A percentile compares a stretch with the other conserved stretches of the same genome.
phyloP scores from a whole-genome alignment of 2,329 filamentous ascomycete genomes.

The Colletotrichum spinosum region DNA sequence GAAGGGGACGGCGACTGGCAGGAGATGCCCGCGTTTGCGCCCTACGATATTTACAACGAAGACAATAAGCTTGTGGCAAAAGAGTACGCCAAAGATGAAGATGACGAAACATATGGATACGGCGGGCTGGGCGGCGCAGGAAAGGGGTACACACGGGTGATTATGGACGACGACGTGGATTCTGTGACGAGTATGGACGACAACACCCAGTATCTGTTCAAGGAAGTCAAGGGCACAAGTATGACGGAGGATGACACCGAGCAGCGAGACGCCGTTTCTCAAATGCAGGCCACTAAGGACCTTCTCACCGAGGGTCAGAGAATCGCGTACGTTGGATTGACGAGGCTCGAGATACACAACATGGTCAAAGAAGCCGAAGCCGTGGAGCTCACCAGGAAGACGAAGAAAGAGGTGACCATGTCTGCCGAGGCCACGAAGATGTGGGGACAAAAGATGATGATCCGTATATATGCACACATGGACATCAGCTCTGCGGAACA shows the following conservation, averaged over 20 bases:
- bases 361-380: slow-evolving; percentile 78
- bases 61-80: slow-evolving; percentile 87
- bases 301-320: slow-evolving; percentile 94
- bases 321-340: slow-evolving; percentile 94
- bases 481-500: slow-evolving; percentile 92
- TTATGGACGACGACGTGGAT: slow-evolving; percentile 93
- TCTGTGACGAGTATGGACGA: slow-evolving; percentile 97
- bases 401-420: slow-evolving; percentile 78
- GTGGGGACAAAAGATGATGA: slow-evolving; percentile 99
- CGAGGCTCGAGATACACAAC: slow-evolving; percentile 81
- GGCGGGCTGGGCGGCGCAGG: slow-evolving; percentile 86
- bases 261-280: slow-evolving; percentile 84
- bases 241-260: slow-evolving; percentile 81
- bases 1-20: slow-evolving; percentile 83
- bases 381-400: slow-evolving; percentile 70
- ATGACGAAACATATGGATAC: slow-evolving; percentile 76
- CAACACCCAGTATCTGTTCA: slow-evolving; percentile 96
- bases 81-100: slow-evolving; percentile 79
- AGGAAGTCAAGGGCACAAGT: slow-evolving; percentile 71
- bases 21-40: slow-evolving; percentile 91
- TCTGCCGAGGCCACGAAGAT: slow-evolving; percentile 86
- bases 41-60: slow-evolving; percentile 96
- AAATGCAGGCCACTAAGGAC: slow-evolving; percentile 96
- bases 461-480: slow-evolving; percentile 94
- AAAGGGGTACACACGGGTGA: slow-evolving; percentile 95